Base-by-base conservation (phyloP, 2,329 filamentous ascomycete species). In the Nigrospora sphaerica region DNA sequence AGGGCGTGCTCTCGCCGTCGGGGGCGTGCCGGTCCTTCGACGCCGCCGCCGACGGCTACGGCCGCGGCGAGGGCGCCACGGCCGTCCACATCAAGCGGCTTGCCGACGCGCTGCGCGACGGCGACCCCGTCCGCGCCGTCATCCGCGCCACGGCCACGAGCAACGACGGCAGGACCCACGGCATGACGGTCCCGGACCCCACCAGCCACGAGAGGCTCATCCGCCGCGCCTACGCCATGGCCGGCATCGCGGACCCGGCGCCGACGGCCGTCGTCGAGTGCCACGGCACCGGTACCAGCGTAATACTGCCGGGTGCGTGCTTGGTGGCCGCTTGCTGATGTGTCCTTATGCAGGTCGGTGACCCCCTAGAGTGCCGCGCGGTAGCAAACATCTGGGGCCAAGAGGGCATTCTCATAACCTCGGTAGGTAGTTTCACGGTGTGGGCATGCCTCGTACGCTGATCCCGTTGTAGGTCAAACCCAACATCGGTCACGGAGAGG, bases 401-500 rank as follows among this genome's bases (percentile, higher is more conserved):
- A 0, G 12, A 49, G 28, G 48, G 45, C 6, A 39, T 58, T 1
- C 39, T 49, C 31, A 57, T 55, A n/a, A 49, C 54, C 17, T 39
- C 50, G 4, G 44, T 61, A 36, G 34, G 34, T n/a, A 6, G 10
- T 12, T 28, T 39, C n/a, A 28, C 9, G 12, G 39, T 12, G 4
- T 28, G 6, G 4, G 23, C 23, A 5, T 10, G 23, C 23, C 2
- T 28, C 23, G 23, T 28, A 10, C 23, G 23, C 23, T 28, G 23
- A 28, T 10, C 23, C 2, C 23, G 6, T 13, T 12, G 19, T 16
- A 40, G 39, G 39, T 32, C 1, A 41, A 63, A 34, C 52, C 58
- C 0, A 58, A 58, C 14, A 45, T 63, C 6, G 61, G 61, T 1
- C 61, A 63, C 32, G 49, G 54, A 1, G 60, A 63, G 36, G 57